Percentiles rank a stretch among this genome's conserved stretches.
These are phyloP conservation scores for Penicillium egyptiacum DNA, from an alignment of 495 filamentous ascomycete genomes.

Conservation along the genomic window DNA sequence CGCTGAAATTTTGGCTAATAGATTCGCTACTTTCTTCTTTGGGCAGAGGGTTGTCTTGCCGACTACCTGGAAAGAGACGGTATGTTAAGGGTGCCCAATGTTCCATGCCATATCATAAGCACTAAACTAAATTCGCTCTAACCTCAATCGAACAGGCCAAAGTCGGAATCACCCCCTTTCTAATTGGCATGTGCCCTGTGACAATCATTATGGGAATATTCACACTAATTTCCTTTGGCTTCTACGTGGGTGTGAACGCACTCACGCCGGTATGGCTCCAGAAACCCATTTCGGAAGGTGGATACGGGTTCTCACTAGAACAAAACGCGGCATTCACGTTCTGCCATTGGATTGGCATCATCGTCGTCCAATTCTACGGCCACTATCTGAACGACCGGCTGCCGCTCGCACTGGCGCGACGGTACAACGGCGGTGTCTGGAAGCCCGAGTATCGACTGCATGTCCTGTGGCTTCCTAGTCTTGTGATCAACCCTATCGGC, in stretches of 20 bases:
- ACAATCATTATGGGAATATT: conserved; percentile 45
- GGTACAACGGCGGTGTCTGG: conserved; percentile 43
- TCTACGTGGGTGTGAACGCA: conserved; percentile 39
- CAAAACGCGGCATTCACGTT: conserved; percentile 52
- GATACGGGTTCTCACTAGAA: conserved; percentile 49
- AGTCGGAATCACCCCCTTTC: conserved; percentile 35
- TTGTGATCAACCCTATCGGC: conserved; percentile 48
- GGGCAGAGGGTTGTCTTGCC: conserved; percentile 35
- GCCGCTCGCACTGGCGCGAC: conserved; percentile 39
- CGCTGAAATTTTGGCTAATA: conserved; percentile 33
- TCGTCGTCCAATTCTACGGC: conserved; percentile 43
- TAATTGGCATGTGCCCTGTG: conserved; percentile 47
- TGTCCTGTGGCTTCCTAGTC: conserved; percentile 44
- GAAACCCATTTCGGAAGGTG: conserved; percentile 40
- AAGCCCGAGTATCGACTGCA: conserved; percentile 54
- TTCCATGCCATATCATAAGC: too few species aligned
- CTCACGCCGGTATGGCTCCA: conserved; percentile 44
- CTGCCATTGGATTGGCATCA: conserved; percentile 48
- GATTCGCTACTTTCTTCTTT: conserved; percentile 47
- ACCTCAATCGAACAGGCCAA: conserved; percentile 23
- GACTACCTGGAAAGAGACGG: conserved; percentile 31
- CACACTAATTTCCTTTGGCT: conserved; percentile 47
- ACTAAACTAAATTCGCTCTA: background rate
- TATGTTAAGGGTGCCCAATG: too few species aligned
- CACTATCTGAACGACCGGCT: conserved; percentile 47